Evolutionary conservation across 164 flowering plant species (phyloP).

Genomic region (Piper longum): DNA sequence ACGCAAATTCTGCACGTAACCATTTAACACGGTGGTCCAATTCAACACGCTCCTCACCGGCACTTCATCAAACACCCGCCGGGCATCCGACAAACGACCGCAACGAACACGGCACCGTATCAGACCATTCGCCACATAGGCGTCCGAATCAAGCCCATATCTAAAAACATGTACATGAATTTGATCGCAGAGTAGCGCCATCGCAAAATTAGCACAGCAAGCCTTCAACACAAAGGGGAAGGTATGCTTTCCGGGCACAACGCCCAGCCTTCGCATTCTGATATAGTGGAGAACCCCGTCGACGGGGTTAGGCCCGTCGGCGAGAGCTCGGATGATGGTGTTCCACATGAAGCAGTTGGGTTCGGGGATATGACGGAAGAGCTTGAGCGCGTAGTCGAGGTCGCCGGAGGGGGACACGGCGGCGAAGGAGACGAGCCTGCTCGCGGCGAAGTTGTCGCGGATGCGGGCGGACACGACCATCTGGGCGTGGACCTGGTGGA

Average conservation of each 20-base stretch:
- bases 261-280: conserved; percentile 28
- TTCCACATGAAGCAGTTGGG: conserved; percentile 68
- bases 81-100: conserved; percentile 20
- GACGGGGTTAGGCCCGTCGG: conserved; percentile 23
- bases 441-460: conserved; percentile 46
- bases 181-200: conserved; percentile 16
- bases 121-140: conserved; percentile 45
- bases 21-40: conserved; percentile 57
- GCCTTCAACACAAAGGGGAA: conserved; percentile 55
- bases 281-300: conserved; percentile 26
- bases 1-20: conserved; percentile 39
- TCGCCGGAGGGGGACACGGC: conserved; percentile 40
- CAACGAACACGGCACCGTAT: conserved; percentile 30
- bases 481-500: conserved; percentile 60
- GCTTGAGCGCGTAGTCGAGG: conserved; percentile 28
- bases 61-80: conserved; percentile 39
- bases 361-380: conserved; percentile 21
- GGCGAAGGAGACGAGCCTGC: conserved; percentile 43
- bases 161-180: conserved; percentile 41
- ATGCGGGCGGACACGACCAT: conserved; percentile 43
- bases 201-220: conserved; percentile 23
- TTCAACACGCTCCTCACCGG: conserved; percentile 30
- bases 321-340: conserved; percentile 45
- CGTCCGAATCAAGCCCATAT: conserved; percentile 37
- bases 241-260: conserved; percentile 45